Percentiles rank a stretch among this genome's conserved stretches.
These are phyloP conservation scores for Aristolochia californica DNA, from an alignment of 164 flowering plant genomes.

Conservation along the genomic window DNA sequence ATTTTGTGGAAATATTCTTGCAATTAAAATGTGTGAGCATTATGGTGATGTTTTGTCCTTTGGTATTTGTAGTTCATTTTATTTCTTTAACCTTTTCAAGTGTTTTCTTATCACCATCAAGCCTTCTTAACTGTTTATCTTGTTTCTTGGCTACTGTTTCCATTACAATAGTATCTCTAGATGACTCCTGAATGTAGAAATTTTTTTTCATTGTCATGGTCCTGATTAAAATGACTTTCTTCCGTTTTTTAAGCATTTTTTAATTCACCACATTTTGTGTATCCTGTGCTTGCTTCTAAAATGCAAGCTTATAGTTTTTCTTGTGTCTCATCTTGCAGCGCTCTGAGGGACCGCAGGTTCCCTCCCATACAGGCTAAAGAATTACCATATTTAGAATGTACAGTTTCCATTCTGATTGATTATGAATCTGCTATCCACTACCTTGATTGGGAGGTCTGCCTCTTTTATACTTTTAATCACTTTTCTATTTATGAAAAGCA, in stretches of 20 bases:
- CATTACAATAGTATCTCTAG: too few relatives aligned
- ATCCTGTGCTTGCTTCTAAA: not conserved
- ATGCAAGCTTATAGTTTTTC: conserved; percentile 5
- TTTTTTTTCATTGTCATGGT: not conserved
- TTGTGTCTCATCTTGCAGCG: conserved; percentile 40
- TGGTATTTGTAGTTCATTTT: too few relatives aligned
- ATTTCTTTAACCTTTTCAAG: too few relatives aligned
- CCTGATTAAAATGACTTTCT: not conserved
- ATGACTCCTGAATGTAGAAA: too few relatives aligned
- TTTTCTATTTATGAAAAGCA: not conserved
- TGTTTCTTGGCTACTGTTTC: too few relatives aligned
- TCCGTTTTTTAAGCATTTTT: not conserved
- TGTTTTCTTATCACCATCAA: too few relatives aligned
- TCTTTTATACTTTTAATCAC: conserved; percentile 1
- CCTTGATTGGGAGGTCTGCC: conserved; percentile 94
- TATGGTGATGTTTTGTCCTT: too few relatives aligned
- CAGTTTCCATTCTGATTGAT: conserved; percentile 79
- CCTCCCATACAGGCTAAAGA: conserved; percentile 94
- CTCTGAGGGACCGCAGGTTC: conserved; percentile 86
- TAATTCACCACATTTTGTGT: conserved; percentile 2
- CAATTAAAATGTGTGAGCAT: too few relatives aligned
- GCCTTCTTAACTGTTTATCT: too few relatives aligned
- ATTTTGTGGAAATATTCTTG: too few relatives aligned
- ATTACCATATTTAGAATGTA: conserved; percentile 82
- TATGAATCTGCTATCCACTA: conserved; percentile 71